A percentile compares a stretch with the other conserved stretches of the same genome.
These are phyloP conservation scores for Xenosphaeropsis pyriputrescens DNA, from an alignment of 2,329 filamentous ascomycete species.

Conservation along the genomic window DNA sequence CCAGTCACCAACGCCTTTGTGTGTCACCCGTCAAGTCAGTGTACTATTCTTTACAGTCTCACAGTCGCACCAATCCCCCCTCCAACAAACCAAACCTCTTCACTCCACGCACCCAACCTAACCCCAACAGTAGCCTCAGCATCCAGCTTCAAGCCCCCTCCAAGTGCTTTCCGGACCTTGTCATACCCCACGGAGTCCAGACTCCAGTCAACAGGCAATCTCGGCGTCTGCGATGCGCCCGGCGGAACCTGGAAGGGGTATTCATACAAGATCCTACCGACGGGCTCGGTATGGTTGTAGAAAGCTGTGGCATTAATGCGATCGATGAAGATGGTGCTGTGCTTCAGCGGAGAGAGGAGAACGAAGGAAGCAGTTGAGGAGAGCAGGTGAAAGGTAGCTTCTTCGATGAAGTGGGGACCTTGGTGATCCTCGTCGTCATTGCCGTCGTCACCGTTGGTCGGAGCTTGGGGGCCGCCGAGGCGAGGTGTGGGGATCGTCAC, in stretches of 20 bases:
- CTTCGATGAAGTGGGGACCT: conserved; percentile 59
- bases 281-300: conserved; percentile 64
- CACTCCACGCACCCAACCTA: conserved; percentile 58
- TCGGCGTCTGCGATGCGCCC: conserved; percentile 56
- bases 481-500: conserved; percentile 59
- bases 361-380: conserved; percentile 78
- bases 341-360: conserved; percentile 61
- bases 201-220: conserved; percentile 70
- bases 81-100: conserved; percentile 57
- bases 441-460: conserved; percentile 18
- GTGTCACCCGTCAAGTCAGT: no score
- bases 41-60: conserved; percentile 22
- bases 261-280: conserved; percentile 66
- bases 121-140: conserved; percentile 65
- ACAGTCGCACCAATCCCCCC: conserved; percentile 56
- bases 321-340: conserved; percentile 64
- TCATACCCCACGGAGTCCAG: conserved; percentile 69
- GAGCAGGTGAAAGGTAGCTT: conserved; percentile 75
- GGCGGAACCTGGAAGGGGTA: conserved; percentile 65
- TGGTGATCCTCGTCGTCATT: conserved; percentile 24
- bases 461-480: conserved; percentile 38
- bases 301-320: conserved; percentile 71
- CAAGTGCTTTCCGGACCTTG: conserved; percentile 64
- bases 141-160: conserved; percentile 65
- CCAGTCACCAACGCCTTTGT: no score